Percentiles rank a stretch among this genome's conserved stretches.
phyloP scores from a whole-genome alignment of 805 yeast genomes.

The Saccharomycopsis javanensis region DNA sequence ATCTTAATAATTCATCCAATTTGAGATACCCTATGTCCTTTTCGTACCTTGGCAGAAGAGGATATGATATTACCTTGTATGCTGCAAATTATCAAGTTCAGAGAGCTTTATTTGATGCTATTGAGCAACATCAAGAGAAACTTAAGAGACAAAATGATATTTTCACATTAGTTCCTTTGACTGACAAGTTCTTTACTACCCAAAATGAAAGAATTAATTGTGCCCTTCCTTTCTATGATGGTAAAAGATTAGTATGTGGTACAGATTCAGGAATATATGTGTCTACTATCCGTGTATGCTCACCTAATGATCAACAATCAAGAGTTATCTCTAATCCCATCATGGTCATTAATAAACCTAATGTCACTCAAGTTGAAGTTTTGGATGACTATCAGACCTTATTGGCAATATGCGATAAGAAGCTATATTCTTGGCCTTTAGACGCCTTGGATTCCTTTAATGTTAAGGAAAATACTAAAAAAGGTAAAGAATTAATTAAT shows the following conservation, averaged over 20 bases:
- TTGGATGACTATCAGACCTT: conserved; percentile 83
- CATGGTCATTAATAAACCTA: conserved; percentile 60
- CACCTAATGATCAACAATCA: conserved; percentile 41
- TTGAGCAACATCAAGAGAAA: conserved; percentile 69
- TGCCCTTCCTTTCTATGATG: conserved; percentile 91
- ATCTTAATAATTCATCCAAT: background rate
- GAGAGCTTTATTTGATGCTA: conserved; percentile 68
- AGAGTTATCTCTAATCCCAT: conserved; percentile 61
- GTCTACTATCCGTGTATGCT: conserved; percentile 47
- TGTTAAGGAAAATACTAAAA: conserved; percentile 37
- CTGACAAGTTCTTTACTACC: conserved; percentile 65
- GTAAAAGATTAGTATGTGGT: conserved; percentile 81
- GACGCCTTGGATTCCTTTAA: conserved; percentile 44
- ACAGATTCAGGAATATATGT: conserved; percentile 87
- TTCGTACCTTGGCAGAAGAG: conserved; percentile 19
- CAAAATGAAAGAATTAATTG: conserved; percentile 69
- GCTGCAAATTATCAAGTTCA: conserved; percentile 36
- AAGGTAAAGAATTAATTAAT: conserved; percentile 71
- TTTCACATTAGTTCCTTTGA: conserved; percentile 66
- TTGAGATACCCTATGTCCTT: conserved; percentile 14
- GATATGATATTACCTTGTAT: conserved; percentile 18
- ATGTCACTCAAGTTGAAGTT: conserved; percentile 83
- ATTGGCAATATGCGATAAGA: conserved; percentile 73
- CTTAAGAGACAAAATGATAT: conserved; percentile 67
- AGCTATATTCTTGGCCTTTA: conserved; percentile 65